Conservation (phyloP, 495 filamentous ascomycete genomes). For the Penicillium alfredii region DNA sequence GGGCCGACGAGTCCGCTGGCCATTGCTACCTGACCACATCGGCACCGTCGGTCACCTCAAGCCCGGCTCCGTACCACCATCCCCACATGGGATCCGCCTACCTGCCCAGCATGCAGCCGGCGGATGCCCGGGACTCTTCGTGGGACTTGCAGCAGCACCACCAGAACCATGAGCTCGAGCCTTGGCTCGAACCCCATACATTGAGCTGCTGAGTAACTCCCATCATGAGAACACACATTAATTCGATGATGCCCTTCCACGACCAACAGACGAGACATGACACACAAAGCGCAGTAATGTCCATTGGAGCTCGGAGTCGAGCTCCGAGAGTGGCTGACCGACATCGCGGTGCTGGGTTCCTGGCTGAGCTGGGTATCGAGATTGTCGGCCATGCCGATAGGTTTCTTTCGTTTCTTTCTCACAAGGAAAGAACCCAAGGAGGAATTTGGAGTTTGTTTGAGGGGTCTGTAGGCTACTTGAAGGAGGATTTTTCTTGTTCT, state of each 20-base stretch:
- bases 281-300: neutral
- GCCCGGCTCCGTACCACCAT: constrained; percentile 5
- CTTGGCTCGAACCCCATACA: constrained; percentile 5
- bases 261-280: constrained; percentile 3
- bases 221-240: no score
- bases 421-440: constrained; percentile 6
- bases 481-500: neutral
- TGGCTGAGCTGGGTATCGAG: constrained; percentile 1
- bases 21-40: constrained; percentile 3
- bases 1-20: constrained; percentile 1
- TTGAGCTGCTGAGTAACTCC: no score
- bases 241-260: constrained; percentile 1
- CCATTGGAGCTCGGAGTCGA: neutral
- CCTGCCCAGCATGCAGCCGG: constrained; percentile 7
- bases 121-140: constrained; percentile 3
- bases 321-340: constrained; percentile 9
- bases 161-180: constrained; percentile 7
- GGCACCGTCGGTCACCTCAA: constrained; percentile 1
- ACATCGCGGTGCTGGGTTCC: neutral
- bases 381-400: constrained; percentile 8
- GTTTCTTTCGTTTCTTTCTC: constrained; percentile 14
- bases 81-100: neutral
- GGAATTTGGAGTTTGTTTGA: constrained; percentile 1
- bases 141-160: constrained; percentile 6
- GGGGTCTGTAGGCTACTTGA: no score